phyloP scores from a whole-genome alignment of 306 rosid species.

The Abrus precatorius region DNA sequence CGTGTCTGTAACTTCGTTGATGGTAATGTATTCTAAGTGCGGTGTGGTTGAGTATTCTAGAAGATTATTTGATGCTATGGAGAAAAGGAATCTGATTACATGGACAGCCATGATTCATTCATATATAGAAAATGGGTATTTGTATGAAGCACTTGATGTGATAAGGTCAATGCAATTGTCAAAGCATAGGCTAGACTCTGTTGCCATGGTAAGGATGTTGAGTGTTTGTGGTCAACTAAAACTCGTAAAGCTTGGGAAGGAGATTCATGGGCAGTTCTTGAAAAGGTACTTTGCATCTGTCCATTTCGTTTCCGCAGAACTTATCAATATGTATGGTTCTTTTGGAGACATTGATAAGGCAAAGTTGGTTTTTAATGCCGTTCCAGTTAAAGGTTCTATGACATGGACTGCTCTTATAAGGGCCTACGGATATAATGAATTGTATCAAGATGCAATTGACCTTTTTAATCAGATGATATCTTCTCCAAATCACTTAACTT shows the following conservation, averaged over 20 bases:
- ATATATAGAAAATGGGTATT: slow-evolving; percentile 55
- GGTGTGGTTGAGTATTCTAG: slow-evolving; percentile 63
- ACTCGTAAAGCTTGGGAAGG: slow-evolving; percentile 72
- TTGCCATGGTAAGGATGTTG: slow-evolving; percentile 71
- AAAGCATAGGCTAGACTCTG: slow-evolving; percentile 74
- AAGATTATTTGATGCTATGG: slow-evolving; percentile 64
- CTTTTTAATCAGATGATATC: slow-evolving; percentile 66
- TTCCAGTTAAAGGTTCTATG: slow-evolving; percentile 78
- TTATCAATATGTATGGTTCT: slow-evolving; percentile 73
- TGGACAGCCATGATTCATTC: slow-evolving; percentile 93
- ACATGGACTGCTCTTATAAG: slow-evolving; percentile 83
- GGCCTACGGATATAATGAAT: slow-evolving; percentile 65
- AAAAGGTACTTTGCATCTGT: slow-evolving; percentile 61
- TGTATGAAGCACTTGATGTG: slow-evolving; percentile 63
- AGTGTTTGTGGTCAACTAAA: slow-evolving; percentile 63
- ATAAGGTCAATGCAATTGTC: slow-evolving; percentile 75
- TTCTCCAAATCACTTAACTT: slow-evolving; percentile 74
- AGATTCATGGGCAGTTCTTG: slow-evolving; percentile 78
- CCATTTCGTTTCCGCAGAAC: slow-evolving; percentile 71
- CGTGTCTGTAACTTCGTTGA: slow-evolving; percentile 67
- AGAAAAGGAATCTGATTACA: slow-evolving; percentile 66
- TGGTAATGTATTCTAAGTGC: slow-evolving; percentile 84
- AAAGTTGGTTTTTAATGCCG: slow-evolving; percentile 58
- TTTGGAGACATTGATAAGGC: slow-evolving; percentile 66
- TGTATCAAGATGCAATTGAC: slow-evolving; percentile 63